phyloP scores from a whole-genome alignment of 495 filamentous ascomycete genomes.

The Aspergillus bertholletiae region DNA sequence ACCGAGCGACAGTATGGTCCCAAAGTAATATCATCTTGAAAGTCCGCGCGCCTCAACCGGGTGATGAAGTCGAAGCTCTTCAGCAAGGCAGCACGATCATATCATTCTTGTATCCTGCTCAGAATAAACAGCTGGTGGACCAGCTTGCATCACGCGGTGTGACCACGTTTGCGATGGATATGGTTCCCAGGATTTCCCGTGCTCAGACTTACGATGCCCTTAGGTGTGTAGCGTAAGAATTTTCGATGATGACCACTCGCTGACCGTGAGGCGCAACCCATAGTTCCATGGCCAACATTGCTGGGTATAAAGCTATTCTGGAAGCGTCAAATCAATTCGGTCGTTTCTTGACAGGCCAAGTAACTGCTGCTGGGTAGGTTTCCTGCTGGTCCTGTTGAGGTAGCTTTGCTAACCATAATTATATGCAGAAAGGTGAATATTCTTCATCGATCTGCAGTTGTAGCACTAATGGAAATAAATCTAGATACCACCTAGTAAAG shows the following conservation, averaged over 20 bases:
- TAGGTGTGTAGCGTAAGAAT: slow-evolving; percentile 23
- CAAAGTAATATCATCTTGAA: slow-evolving; percentile 74
- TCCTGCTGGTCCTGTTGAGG: background rate
- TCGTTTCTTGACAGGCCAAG: slow-evolving; percentile 76
- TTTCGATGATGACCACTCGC: background rate
- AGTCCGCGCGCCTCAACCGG: slow-evolving; percentile 62
- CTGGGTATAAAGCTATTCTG: slow-evolving; percentile 79
- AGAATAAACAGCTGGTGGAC: slow-evolving; percentile 67
- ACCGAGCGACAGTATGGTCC: slow-evolving; percentile 58
- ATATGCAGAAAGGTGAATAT: slow-evolving; percentile 9
- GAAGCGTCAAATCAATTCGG: slow-evolving; percentile 82
- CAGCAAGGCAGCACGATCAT: slow-evolving; percentile 64
- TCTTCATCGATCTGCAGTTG: too few relatives aligned
- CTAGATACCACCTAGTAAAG: slow-evolving; percentile 77
- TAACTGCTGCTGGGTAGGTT: slow-evolving; percentile 66
- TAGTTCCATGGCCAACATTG: slow-evolving; percentile 82
- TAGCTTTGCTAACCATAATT: slow-evolving; percentile 3
- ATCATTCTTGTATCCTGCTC: slow-evolving; percentile 70
- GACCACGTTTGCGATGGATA: slow-evolving; percentile 78
- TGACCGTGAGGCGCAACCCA: background rate
- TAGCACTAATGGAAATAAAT: slow-evolving; percentile 1
- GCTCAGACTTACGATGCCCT: slow-evolving; percentile 78
- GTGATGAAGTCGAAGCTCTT: slow-evolving; percentile 56
- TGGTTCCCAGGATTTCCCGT: slow-evolving; percentile 79
- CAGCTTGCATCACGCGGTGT: slow-evolving; percentile 59